Evolutionary conservation across 2,329 filamentous ascomycete genomes (phyloP).

Genomic region (Xylaria sp.): DNA sequence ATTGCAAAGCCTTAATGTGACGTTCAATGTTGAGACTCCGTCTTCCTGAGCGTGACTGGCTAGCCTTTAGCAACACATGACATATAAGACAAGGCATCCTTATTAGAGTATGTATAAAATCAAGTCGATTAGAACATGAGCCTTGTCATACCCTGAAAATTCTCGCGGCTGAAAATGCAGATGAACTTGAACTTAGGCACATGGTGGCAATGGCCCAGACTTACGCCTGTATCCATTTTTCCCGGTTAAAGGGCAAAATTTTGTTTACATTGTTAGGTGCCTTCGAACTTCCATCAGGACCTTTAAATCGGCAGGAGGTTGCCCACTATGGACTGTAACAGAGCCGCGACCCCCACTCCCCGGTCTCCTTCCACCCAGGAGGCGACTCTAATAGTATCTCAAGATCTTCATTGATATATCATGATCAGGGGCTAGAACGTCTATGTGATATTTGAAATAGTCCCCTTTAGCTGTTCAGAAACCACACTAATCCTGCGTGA

Average conservation of each 20-base stretch:
- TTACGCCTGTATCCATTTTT: background rate
- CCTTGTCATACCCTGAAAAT: background rate
- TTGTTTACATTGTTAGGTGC: background rate
- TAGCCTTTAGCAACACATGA: too few species aligned
- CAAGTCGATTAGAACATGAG: background rate
- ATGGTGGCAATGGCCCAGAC: background rate
- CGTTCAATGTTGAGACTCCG: too few species aligned
- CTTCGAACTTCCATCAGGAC: background rate
- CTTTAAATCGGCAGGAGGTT: background rate
- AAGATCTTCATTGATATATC: background rate
- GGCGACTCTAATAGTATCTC: background rate
- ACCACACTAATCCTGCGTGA: slow-evolving; percentile 21
- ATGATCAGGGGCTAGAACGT: background rate
- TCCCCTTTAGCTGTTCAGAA: slow-evolving; percentile 14
- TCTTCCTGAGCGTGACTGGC: too few species aligned
- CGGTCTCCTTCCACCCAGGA: background rate
- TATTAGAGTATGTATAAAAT: background rate
- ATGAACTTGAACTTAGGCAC: background rate
- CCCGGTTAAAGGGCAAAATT: background rate
- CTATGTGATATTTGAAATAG: background rate
- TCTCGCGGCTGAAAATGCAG: background rate
- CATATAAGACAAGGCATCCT: too few species aligned
- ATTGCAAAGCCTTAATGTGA: too few species aligned
- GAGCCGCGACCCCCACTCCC: too few species aligned
- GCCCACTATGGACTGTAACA: too few species aligned